phyloP scores from a whole-genome alignment of 2,329 filamentous ascomycete species.

The Elsinoe australis region DNA sequence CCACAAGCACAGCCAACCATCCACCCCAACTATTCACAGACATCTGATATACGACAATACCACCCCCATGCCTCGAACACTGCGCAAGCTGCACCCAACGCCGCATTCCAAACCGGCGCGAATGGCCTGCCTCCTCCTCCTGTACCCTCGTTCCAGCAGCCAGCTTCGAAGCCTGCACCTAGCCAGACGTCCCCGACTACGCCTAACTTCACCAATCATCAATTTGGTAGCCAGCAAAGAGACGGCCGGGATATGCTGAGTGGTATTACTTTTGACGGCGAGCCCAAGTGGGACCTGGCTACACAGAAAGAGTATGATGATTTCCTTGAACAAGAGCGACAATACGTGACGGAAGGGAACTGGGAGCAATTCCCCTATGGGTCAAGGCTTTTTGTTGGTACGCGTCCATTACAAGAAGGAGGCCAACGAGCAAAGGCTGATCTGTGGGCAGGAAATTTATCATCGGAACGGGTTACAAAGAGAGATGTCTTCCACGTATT shows the following conservation, averaged over 20 bases:
- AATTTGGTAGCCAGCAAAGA: conserved; percentile 22
- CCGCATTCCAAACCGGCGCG: conserved; percentile 16
- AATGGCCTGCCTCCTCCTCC: conserved; percentile 23
- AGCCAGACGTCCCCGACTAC: neutral
- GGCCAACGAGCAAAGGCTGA: conserved; percentile 7
- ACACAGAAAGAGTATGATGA: conserved; percentile 62
- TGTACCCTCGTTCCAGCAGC: conserved; percentile 21
- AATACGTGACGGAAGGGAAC: conserved; percentile 67
- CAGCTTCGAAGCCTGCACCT: neutral
- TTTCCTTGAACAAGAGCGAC: conserved; percentile 65
- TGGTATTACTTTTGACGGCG: conserved; percentile 35
- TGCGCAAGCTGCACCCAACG: neutral
- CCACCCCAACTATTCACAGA: conserved; percentile 41
- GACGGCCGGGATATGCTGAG: conserved; percentile 27
- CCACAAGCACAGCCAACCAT: conserved; percentile 43
- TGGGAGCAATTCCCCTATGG: conserved; percentile 75
- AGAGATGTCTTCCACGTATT: conserved; percentile 90
- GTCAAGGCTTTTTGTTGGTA: conserved; percentile 75
- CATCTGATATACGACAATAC: conserved; percentile 44
- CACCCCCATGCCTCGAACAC: conserved; percentile 40
- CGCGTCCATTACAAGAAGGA: conserved; percentile 24
- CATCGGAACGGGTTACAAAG: conserved; percentile 87
- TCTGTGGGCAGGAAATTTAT: conserved; percentile 64
- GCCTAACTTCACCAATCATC: conserved; percentile 11
- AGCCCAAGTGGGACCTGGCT: conserved; percentile 46